phyloP scores from a whole-genome alignment of 805 yeast species.

The Clavispora vitiphila region DNA sequence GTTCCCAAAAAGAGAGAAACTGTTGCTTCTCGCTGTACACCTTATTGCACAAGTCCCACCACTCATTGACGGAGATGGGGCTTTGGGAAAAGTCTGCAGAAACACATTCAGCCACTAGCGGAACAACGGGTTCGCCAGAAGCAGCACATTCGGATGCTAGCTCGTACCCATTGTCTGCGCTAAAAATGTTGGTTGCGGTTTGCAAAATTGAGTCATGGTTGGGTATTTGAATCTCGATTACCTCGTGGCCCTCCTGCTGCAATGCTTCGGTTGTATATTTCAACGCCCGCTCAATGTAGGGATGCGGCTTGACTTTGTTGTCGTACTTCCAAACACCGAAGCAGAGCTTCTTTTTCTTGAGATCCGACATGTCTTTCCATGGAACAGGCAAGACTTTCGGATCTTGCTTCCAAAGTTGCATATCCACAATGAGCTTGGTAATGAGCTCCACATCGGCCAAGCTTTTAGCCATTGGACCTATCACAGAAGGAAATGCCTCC shows the following conservation, averaged over 20 bases:
- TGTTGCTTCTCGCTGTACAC: not conserved
- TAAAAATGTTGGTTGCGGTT: not conserved
- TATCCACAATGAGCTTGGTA: constrained; percentile 51
- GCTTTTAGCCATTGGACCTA: constrained; percentile 60
- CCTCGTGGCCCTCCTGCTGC: not conserved
- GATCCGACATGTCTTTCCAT: constrained; percentile 44
- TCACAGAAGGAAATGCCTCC: constrained; percentile 56
- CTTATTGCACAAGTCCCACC: constrained; percentile 1
- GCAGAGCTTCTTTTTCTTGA: constrained; percentile 9
- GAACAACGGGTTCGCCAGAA: constrained; percentile 2
- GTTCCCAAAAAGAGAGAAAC: not conserved
- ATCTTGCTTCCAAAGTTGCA: constrained; percentile 56
- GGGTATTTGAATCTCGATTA: not conserved
- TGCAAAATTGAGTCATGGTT: not conserved
- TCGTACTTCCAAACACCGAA: constrained; percentile 1
- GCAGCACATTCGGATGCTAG: not conserved
- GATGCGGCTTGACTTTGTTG: constrained; percentile 1
- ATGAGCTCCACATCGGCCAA: constrained; percentile 65
- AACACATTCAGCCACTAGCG: not conserved
- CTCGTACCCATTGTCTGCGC: not conserved
- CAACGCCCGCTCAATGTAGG: not conserved
- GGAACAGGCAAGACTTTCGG: constrained; percentile 42
- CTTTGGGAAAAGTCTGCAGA: not conserved
- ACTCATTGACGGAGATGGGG: not conserved
- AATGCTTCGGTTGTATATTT: not conserved